Evolutionary conservation across 164 flowering plant species (phyloP).

Genomic region (Liquidambar formosana): DNA sequence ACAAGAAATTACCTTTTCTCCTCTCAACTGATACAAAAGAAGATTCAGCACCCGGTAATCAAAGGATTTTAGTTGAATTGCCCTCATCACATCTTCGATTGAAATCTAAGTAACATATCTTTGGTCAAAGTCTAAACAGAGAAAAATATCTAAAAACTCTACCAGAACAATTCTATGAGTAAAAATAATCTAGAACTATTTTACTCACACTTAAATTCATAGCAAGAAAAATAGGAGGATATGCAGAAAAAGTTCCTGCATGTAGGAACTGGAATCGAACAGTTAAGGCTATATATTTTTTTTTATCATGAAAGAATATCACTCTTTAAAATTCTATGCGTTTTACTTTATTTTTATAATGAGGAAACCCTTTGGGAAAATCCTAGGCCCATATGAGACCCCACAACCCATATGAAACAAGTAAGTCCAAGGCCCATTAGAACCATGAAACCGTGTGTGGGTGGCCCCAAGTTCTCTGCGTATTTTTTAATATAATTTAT

Average conservation of each 20-base stretch:
- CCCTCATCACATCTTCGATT: conserved; percentile 77
- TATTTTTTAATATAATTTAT: no score
- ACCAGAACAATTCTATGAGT: not conserved
- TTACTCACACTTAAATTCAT: not conserved
- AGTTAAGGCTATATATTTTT: no score
- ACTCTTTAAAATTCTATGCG: no score
- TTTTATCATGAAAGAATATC: no score
- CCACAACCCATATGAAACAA: no score
- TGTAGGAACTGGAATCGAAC: not conserved
- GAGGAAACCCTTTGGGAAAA: no score
- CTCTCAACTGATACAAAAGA: conserved; percentile 71
- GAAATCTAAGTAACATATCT: conserved; percentile 45
- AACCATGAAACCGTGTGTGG: no score
- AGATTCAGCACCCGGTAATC: conserved; percentile 92
- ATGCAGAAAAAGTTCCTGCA: not conserved
- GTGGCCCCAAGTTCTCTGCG: no score
- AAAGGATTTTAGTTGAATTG: conserved; percentile 85
- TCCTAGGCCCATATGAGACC: no score
- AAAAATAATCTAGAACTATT: not conserved
- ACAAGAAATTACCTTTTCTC: conserved; percentile 53
- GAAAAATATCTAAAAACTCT: not conserved
- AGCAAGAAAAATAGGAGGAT: not conserved
- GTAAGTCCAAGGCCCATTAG: no score
- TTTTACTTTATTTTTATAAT: no score
- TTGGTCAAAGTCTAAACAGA: not conserved